phyloP scores from a whole-genome alignment of 108 stramenopile genomes.

The Cylindrotheca closterium region DNA sequence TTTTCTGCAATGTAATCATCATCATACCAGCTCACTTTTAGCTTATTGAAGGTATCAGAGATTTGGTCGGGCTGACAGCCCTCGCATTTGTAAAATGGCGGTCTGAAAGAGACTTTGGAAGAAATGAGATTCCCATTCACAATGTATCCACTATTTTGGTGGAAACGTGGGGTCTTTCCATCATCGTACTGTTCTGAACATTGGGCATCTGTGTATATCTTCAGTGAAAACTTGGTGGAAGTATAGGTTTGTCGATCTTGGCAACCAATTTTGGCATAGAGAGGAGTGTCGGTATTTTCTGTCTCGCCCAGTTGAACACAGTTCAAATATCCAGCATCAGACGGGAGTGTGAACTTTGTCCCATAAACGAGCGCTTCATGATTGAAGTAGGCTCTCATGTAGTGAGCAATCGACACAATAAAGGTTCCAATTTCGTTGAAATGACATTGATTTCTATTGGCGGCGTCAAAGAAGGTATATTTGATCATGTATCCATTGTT shows the following conservation, averaged over 20 bases:
- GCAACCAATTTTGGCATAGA: slow-evolving; percentile 90
- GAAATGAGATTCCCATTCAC: slow-evolving; percentile 56
- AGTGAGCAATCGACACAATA: slow-evolving; percentile 87
- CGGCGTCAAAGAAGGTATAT: slow-evolving; percentile 77
- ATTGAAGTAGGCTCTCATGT: slow-evolving; percentile 89
- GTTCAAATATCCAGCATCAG: slow-evolving; percentile 80
- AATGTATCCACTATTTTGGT: slow-evolving; percentile 61
- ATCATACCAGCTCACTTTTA: slow-evolving; percentile 73
- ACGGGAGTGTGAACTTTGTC: slow-evolving; percentile 67
- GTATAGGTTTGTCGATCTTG: slow-evolving; percentile 80
- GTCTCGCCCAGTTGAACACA: slow-evolving; percentile 70
- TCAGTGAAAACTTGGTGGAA: slow-evolving; percentile 76
- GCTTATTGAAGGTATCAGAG: slow-evolving; percentile 73
- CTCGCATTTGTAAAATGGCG: slow-evolving; percentile 78
- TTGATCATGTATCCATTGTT: slow-evolving; percentile 91
- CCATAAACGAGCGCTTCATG: slow-evolving; percentile 73
- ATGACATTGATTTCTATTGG: slow-evolving; percentile 69
- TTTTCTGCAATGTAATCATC: slow-evolving; percentile 73
- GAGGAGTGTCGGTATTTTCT: slow-evolving; percentile 29
- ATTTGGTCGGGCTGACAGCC: slow-evolving; percentile 59
- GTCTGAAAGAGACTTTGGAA: slow-evolving; percentile 73
- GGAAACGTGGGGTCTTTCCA: slow-evolving; percentile 34
- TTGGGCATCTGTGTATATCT: slow-evolving; percentile 74
- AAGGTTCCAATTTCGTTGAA: slow-evolving; percentile 77
- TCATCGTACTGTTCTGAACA: slow-evolving; percentile 68